Evolutionary conservation across 2,329 filamentous ascomycete species (phyloP).

Genomic region (Fusarium sp.): DNA sequence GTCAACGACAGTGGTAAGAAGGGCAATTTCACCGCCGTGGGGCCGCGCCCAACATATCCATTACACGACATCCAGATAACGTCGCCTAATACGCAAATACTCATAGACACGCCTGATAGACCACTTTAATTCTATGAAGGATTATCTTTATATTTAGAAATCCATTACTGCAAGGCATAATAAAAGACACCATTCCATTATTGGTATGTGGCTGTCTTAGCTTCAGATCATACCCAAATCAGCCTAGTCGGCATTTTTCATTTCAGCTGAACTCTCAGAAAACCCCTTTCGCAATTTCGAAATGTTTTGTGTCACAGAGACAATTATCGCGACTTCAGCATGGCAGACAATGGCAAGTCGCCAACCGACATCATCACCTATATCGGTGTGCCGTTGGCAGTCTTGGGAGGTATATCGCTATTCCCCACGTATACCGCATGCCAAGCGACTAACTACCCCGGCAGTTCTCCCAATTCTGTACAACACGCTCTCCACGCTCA

Average conservation of each 20-base stretch:
- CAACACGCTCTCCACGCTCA: constrained; percentile 69
- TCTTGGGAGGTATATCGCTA: constrained; percentile 55
- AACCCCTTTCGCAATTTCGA: constrained; percentile 5
- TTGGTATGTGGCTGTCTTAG: constrained; percentile 4
- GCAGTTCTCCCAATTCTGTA: constrained; percentile 71
- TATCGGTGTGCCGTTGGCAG: constrained; percentile 66
- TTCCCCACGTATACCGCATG: background rate
- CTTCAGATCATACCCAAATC: background rate
- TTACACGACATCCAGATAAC: accelerated
- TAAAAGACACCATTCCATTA: background rate
- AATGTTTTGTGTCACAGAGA: background rate
- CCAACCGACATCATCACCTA: constrained; percentile 64
- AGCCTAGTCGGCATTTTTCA: constrained; percentile 7
- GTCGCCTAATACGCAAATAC: accelerated
- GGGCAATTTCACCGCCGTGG: accelerated
- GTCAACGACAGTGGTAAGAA: accelerated
- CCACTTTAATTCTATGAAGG: accelerated
- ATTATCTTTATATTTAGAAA: background rate
- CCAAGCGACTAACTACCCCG: background rate
- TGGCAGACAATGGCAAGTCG: constrained; percentile 48
- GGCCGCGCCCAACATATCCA: accelerated
- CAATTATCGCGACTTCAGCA: constrained; percentile 7
- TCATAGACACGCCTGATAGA: accelerated
- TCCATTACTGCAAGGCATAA: too few species aligned
- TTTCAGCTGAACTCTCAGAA: constrained; percentile 9